Base-by-base conservation (phyloP, 805 yeast genomes). In the Komagataella populi region DNA sequence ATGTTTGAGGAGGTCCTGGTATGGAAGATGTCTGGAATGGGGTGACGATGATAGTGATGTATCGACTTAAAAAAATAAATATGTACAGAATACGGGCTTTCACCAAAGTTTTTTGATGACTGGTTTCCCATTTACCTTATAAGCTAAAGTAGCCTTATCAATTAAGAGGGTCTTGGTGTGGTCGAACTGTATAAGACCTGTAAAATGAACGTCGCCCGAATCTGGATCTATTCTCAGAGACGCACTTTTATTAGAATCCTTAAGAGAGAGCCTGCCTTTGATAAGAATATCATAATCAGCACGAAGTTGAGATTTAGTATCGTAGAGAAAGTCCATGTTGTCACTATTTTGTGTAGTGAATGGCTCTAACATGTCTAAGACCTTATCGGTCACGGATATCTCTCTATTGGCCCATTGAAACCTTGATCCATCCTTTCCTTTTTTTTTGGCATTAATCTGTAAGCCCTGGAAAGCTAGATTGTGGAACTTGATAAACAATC, bases 161-260 rank as follows among this genome's bases (percentile, higher is more conserved):
- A 67, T 57, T 48, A 63, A 62, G 43, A 67, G 58, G 6, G 63
- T 60, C 52, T 64, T 62, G 6, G 67, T 64, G 50, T 67, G 71
- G 54, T 68, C 70, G 30, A 67, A 65, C 49, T 66, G 69, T 10
- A 68, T 60, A 6, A 64, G 60, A 3, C 68, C 71, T 8, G 49
- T 54, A 49, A 67, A 68, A 12, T 61, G 54, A 23, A 67, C 61
- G n/a, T 57, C 57, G 10, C 68, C 70, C 14, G 39, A 30, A 30
- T 8, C n/a, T 30, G 39, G 39, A 30, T 30, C 39, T 10, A 30
- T 30, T 12, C 39, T 30, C 6, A 8, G 14, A 30, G 39, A 30
- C 2, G 39, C 39, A 30, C 39, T 30, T 30, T 30, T 30, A 4
- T 30, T 30, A 4, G 39, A 30, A 30, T 30, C 39, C 14, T 30